These are phyloP conservation scores for Calocera viscosa DNA, from an alignment of 768 basidiomycete genomes.

Conservation along the genomic window DNA sequence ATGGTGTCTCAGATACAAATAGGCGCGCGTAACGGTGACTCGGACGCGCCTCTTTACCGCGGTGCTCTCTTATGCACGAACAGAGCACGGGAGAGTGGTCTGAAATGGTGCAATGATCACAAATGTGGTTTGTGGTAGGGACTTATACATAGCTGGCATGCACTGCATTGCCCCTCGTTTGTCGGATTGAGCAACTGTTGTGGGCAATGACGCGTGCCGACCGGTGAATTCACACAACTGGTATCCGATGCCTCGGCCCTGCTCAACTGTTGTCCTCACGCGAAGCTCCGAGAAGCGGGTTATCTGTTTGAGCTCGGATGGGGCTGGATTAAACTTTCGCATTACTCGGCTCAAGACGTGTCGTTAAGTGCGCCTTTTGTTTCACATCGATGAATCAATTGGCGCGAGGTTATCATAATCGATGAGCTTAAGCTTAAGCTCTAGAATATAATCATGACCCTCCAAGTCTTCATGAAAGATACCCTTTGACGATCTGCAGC, in stretches of 20 bases:
- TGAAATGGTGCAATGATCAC: no score
- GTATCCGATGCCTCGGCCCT: neutral
- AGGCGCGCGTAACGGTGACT: neutral
- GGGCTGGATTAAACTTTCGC: no score
- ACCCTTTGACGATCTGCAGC: neutral
- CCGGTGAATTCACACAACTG: neutral
- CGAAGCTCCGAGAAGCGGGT: neutral
- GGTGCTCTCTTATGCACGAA: no score
- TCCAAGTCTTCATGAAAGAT: neutral
- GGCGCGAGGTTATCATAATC: neutral
- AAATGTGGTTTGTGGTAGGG: neutral
- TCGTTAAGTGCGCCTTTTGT: no score
- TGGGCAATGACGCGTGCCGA: neutral
- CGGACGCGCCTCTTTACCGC: neutral
- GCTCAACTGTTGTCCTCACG: neutral
- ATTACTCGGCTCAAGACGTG: no score
- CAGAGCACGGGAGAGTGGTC: no score
- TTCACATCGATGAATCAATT: neutral
- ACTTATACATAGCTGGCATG: neutral
- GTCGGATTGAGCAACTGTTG: neutral
- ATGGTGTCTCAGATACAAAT: neutral
- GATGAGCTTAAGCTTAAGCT: neutral
- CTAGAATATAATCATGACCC: neutral
- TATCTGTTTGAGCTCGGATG: neutral
- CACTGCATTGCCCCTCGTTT: neutral